Evolutionary conservation across 2,329 filamentous ascomycete species (phyloP).

Genomic region (Nemania sp.): DNA sequence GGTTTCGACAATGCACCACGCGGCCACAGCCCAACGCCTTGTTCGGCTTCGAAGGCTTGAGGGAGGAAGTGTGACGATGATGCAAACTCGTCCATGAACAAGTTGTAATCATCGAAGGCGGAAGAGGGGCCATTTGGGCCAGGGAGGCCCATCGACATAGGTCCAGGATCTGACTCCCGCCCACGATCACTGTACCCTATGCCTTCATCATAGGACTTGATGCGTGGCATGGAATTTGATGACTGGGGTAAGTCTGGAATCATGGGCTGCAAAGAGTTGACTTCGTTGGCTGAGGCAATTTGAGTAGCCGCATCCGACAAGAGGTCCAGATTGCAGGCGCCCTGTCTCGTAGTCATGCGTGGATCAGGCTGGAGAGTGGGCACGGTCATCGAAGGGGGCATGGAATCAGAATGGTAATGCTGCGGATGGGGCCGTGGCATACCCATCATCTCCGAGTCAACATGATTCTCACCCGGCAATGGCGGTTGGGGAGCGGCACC

Average conservation of each 20-base stretch:
- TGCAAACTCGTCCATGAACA: slow-evolving; percentile 63
- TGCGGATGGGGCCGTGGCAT: slow-evolving; percentile 46
- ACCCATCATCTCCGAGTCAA: slow-evolving; percentile 52
- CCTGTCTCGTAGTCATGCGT: slow-evolving; percentile 50
- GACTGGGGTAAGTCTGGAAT: slow-evolving; percentile 51
- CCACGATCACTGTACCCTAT: slow-evolving; percentile 55
- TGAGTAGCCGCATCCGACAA: slow-evolving; percentile 62
- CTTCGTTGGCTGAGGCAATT: slow-evolving; percentile 58
- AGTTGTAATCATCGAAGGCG: slow-evolving; percentile 60
- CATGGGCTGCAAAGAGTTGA: slow-evolving; percentile 56
- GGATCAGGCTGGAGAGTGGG: slow-evolving; percentile 52
- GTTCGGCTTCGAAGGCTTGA: slow-evolving; percentile 58
- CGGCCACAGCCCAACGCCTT: slow-evolving; percentile 57
- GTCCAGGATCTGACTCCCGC: slow-evolving; percentile 50
- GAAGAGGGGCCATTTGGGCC: slow-evolving; percentile 45
- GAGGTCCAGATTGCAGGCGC: slow-evolving; percentile 61
- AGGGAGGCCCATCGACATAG: slow-evolving; percentile 48
- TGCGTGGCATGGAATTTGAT: slow-evolving; percentile 48
- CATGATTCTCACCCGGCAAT: slow-evolving; percentile 53
- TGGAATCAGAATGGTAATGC: slow-evolving; percentile 49
- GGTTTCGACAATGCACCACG: slow-evolving; percentile 53
- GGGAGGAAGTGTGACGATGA: slow-evolving; percentile 60
- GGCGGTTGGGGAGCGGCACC: slow-evolving; percentile 48
- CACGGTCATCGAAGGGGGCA: slow-evolving; percentile 44
- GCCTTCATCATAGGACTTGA: slow-evolving; percentile 56